Base-by-base conservation (phyloP, 2,329 filamentous ascomycete species). In the Paracorniculantispora psalliotae region DNA sequence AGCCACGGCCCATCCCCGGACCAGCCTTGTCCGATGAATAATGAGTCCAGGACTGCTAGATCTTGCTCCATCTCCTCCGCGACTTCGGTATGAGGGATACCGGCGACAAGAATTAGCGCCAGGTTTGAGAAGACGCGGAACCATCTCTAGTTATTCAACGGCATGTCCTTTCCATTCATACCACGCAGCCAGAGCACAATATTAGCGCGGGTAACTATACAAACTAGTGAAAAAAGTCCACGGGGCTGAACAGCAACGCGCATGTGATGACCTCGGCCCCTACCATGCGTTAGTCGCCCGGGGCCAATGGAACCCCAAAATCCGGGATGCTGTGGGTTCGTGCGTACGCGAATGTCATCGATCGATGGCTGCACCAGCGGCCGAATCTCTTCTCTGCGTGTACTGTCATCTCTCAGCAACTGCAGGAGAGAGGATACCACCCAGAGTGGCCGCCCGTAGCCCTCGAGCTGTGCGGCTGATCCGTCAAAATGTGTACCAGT, bases 221-320 rank as follows among this genome's bases (percentile, higher is more conserved):
- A 4, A 76, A 64, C 0, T 64, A 62, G 10, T 68, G 69, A 61
- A 78, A 74, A 2, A 68, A 63, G 5, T 48, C 61, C 1, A 70
- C 63, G 1, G 79, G 78, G 0, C 77, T 74, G 3, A 69, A 66
- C 1, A 82, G 68, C 1, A 82, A 66, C 0, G 78, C 77, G 63
- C 77, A 80, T 0, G 78, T 73, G 3, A 82, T 72, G 39, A 78
- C 77, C 62, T 82, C 80, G 48, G 78, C 75, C 62, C 82, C 80
- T 9, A 82, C 80, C 79, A 82, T 82, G 1, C 78, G 67, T 62
- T 82, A 80, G 51, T 82, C 79, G n/a, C n/a, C 71, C 70, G 4
- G 79, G 64, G 0, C 69, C 67, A 2, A 81, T 72, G 1, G 70
- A 66, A 0, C 78, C 79, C 79, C 79, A 82, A 61, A 79, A 82